Evolutionary conservation across 2,329 filamentous ascomycete species (phyloP).

Genomic region (Botrytis byssoidea): DNA sequence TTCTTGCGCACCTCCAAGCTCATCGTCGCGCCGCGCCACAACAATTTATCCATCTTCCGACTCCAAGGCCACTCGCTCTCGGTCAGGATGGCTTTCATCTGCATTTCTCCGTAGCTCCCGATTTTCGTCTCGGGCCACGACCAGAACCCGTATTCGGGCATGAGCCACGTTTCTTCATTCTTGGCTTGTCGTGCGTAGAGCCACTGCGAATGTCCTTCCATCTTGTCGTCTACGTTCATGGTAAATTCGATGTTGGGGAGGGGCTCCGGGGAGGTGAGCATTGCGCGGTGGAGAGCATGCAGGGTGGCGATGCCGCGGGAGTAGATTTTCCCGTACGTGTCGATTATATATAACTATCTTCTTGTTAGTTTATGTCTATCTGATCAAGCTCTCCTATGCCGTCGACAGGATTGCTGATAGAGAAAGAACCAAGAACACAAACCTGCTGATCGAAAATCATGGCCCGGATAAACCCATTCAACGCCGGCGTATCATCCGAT

Average conservation of each 20-base stretch:
- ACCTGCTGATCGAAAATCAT: conserved; percentile 21
- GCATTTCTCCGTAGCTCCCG: conserved; percentile 44
- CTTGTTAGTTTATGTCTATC: background rate
- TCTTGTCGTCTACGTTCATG: conserved; percentile 51
- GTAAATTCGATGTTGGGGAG: conserved; percentile 52
- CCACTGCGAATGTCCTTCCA: conserved; percentile 27
- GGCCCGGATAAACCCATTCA: conserved; percentile 18
- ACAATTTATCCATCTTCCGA: conserved; percentile 43
- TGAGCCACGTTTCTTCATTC: conserved; percentile 42
- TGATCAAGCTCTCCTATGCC: too few relatives aligned
- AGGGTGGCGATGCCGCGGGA: conserved; percentile 45
- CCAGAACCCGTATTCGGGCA: conserved; percentile 56
- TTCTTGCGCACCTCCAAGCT: conserved; percentile 22
- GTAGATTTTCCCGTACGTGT: conserved; percentile 16
- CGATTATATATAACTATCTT: conserved; percentile 14
- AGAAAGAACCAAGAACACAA: conserved; percentile 24
- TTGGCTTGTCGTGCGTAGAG: conserved; percentile 11
- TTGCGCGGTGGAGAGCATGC: conserved; percentile 51
- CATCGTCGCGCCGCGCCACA: conserved; percentile 52
- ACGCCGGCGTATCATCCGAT: conserved; percentile 13
- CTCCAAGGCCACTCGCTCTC: conserved; percentile 36
- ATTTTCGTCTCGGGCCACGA: conserved; percentile 52
- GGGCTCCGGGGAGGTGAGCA: conserved; percentile 48
- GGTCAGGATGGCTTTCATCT: conserved; percentile 40
- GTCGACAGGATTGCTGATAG: background rate